These are phyloP conservation scores for Boletus vinaceobasis DNA, from an alignment of 768 basidiomycete genomes.

Conservation along the genomic window DNA sequence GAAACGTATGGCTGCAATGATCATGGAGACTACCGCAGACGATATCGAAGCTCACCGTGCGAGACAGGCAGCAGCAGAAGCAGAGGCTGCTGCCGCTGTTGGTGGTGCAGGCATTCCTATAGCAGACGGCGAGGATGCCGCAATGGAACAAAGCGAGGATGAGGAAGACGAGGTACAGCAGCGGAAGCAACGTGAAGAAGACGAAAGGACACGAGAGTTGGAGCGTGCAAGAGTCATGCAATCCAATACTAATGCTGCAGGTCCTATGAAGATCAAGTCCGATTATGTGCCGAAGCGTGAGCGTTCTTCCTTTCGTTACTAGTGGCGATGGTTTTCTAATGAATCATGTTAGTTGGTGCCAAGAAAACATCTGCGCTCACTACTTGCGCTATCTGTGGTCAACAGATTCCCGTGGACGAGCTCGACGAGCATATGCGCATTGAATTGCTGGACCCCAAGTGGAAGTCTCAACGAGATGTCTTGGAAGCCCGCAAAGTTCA, in stretches of 20 bases:
- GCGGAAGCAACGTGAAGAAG: conserved; percentile 62
- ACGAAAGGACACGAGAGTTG: conserved; percentile 65
- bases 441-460: conserved; percentile 93
- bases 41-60: conserved; percentile 82
- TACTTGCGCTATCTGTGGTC: conserved; percentile 91
- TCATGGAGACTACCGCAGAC: conserved; percentile 92
- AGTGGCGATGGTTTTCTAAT: conserved; percentile 5
- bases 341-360: conserved; percentile 51
- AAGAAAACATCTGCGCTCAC: conserved; percentile 67
- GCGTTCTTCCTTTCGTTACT: conserved; percentile 30
- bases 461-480: conserved; percentile 92
- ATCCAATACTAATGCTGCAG: conserved; percentile 69
- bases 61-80: conserved; percentile 80
- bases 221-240: conserved; percentile 80
- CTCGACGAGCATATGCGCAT: conserved; percentile 98
- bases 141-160: conserved; percentile 79
- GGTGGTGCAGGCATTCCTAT: conserved; percentile 51
- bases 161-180: conserved; percentile 67
- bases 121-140: conserved; percentile 55
- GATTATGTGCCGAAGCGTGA: conserved; percentile 93
- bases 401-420: conserved; percentile 94
- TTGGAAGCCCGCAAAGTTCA: conserved; percentile 89
- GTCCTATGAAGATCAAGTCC: conserved; percentile 90
- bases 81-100: conserved; percentile 79
- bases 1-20: conserved; percentile 97